Percentiles rank a stretch among this genome's conserved stretches.
These are phyloP conservation scores for Carex parvula DNA, from an alignment of 176 grass and related monocot species.

Conservation along the genomic window DNA sequence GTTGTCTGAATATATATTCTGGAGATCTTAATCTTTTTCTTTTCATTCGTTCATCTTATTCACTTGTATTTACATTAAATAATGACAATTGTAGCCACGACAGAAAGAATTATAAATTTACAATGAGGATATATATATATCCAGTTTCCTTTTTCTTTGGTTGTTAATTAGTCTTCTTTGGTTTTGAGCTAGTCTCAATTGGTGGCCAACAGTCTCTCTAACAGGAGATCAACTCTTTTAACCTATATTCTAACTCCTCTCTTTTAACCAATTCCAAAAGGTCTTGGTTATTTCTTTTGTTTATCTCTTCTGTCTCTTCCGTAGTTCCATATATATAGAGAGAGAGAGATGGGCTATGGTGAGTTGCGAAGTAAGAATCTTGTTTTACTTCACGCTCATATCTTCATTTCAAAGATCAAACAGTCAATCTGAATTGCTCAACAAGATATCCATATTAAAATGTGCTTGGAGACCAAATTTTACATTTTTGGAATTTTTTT, in stretches of 20 bases:
- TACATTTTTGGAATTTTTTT: too few relatives aligned
- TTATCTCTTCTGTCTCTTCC: not conserved
- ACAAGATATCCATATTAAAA: too few relatives aligned
- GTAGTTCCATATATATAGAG: too few relatives aligned
- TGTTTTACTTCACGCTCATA: too few relatives aligned
- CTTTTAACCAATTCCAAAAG: not conserved
- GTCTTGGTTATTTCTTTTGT: not conserved
- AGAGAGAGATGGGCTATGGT: too few relatives aligned
- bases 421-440: too few relatives aligned
- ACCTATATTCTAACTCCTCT: not conserved
- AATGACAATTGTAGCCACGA: not conserved
- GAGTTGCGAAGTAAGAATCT: too few relatives aligned
- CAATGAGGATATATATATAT: not conserved
- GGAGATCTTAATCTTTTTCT: not conserved
- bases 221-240: not conserved
- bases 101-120: not conserved
- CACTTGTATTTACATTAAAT: not conserved
- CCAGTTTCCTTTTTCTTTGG: not conserved
- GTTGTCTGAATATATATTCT: constrained; percentile 2
- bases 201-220: not conserved
- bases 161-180: not conserved
- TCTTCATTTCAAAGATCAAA: too few relatives aligned
- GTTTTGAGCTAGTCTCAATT: not conserved
- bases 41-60: not conserved
- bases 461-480: too few relatives aligned